phyloP scores from a whole-genome alignment of 106 monocot genomes.

The Cymbidium sinense region DNA sequence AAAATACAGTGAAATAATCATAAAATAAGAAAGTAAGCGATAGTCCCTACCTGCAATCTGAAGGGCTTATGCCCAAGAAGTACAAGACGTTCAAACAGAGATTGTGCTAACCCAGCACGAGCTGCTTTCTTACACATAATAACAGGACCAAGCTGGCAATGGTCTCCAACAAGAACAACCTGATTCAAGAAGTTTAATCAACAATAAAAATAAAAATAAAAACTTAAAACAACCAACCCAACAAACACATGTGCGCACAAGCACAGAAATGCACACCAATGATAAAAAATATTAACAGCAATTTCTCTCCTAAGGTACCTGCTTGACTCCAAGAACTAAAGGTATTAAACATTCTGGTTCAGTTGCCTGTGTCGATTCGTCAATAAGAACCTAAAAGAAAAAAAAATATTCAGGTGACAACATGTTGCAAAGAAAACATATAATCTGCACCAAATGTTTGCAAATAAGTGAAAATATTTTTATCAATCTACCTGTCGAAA shows the following conservation, averaged over 20 bases:
- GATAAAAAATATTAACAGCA: background rate
- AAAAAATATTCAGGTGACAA: background rate
- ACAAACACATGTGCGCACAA: background rate
- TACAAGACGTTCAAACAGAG: slow-evolving; percentile 97
- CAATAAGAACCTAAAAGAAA: slow-evolving; percentile 80
- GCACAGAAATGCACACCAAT: background rate
- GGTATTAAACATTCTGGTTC: slow-evolving; percentile 99
- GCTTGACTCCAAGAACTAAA: slow-evolving; percentile 94
- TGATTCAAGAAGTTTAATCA: slow-evolving; percentile 24
- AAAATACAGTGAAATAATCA: background rate
- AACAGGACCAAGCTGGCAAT: slow-evolving; percentile 99
- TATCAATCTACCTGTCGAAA: slow-evolving; percentile 67
- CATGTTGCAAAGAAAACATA: background rate
- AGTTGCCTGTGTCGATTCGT: slow-evolving; percentile 97
- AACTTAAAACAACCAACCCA: background rate
- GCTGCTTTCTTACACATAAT: slow-evolving; percentile 99
- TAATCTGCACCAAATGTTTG: background rate
- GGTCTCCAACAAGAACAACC: slow-evolving; percentile 99
- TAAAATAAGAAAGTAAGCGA: background rate
- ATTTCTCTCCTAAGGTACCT: slow-evolving; percentile 43
- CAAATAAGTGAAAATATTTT: background rate
- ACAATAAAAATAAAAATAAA: too few species aligned
- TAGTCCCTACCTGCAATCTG: slow-evolving; percentile 55
- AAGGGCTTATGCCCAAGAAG: slow-evolving; percentile 93
- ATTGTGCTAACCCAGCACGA: slow-evolving; percentile 93